Percentiles rank a stretch among this genome's conserved stretches.
Evolutionary conservation across 495 filamentous ascomycete genomes (phyloP).

Genomic region (Wilcoxina mikolae): DNA sequence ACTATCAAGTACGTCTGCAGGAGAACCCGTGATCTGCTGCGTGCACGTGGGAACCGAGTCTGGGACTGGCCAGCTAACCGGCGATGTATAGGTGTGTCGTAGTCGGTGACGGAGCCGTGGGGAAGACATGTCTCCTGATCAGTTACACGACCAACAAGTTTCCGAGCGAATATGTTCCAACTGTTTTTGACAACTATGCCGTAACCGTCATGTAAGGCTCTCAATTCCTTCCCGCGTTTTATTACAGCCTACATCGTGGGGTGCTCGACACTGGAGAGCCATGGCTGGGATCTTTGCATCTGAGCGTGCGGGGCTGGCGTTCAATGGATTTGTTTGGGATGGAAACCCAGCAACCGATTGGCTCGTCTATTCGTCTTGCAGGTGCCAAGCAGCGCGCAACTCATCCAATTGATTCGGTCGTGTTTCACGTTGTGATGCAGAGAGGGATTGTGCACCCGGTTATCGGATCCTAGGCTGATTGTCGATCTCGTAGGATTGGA

Average conservation of each 20-base stretch:
- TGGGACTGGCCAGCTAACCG: not conserved
- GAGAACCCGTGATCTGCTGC: not conserved
- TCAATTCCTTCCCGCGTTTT: not conserved
- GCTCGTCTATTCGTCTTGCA: slow-evolving; percentile 4
- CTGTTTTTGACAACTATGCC: slow-evolving; percentile 98
- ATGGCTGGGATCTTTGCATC: no score
- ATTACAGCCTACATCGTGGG: no score
- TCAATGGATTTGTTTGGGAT: not conserved
- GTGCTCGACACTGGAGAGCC: no score
- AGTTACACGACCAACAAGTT: slow-evolving; percentile 99
- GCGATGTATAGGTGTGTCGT: slow-evolving; percentile 65
- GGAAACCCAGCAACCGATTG: not conserved
- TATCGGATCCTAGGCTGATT: slow-evolving; percentile 7
- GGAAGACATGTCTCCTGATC: slow-evolving; percentile 96
- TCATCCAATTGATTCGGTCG: not conserved
- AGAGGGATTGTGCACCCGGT: no score
- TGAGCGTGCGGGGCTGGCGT: no score
- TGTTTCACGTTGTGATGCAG: not conserved
- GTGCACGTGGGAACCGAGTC: not conserved
- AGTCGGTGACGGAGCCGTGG: slow-evolving; percentile 96
- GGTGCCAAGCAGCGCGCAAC: slow-evolving; percentile 1
- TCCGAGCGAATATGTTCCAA: slow-evolving; percentile 97
- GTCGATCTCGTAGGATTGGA: slow-evolving; percentile 58
- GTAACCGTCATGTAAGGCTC: slow-evolving; percentile 82
- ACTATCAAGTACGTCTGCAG: slow-evolving; percentile 61